phyloP scores from a whole-genome alignment of 1,139 yeast species.

The Maudiozyma humilis region DNA sequence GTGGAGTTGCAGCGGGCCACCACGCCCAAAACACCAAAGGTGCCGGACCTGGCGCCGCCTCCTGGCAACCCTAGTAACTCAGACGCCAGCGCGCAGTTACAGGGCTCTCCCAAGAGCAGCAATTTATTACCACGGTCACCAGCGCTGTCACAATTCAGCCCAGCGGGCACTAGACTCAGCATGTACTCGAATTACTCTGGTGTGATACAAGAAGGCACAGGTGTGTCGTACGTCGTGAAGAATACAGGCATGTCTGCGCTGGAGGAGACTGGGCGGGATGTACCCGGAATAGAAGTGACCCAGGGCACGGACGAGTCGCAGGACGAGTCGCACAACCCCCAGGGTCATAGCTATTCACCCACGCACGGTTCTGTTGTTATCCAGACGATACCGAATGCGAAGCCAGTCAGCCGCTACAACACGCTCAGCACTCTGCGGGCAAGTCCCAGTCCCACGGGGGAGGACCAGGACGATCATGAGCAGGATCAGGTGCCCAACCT shows the following conservation, averaged over 20 bases:
- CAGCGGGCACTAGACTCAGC: conserved; percentile 32
- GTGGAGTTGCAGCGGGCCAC: not conserved
- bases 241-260: conserved; percentile 5
- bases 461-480: not conserved
- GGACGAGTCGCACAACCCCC: not conserved
- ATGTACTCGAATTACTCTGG: conserved; percentile 40
- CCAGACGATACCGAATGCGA: conserved; percentile 14
- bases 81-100: no score
- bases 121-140: no score
- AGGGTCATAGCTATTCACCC: not conserved
- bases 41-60: not conserved
- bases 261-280: not conserved
- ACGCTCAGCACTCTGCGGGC: conserved; percentile 5
- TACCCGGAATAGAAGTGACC: not conserved
- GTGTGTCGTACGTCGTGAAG: conserved; percentile 35
- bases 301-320: not conserved
- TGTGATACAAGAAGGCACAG: conserved; percentile 39
- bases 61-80: not conserved
- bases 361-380: conserved; percentile 8
- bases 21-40: not conserved
- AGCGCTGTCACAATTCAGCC: not conserved
- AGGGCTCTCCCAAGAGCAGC: no score
- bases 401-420: conserved; percentile 15
- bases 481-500: not conserved
- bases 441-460: not conserved